phyloP scores from a whole-genome alignment of 2,329 filamentous ascomycete genomes.

The Beauveria bassiana region DNA sequence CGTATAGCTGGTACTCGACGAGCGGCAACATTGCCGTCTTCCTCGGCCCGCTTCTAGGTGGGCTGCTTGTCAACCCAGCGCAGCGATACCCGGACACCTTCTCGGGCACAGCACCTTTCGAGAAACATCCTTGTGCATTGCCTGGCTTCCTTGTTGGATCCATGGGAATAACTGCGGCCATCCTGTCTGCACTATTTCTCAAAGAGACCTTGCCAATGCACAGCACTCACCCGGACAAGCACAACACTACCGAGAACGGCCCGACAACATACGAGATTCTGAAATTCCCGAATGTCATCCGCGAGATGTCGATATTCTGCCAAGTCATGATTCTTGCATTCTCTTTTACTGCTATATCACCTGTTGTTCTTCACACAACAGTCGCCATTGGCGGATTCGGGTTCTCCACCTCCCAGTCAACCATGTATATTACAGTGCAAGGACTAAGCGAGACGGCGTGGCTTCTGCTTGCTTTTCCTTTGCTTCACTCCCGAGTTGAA shows the following conservation, averaged over 20 bases:
- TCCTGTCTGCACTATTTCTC: conserved; percentile 46
- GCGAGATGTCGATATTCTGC: background rate
- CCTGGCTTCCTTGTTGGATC: conserved; percentile 44
- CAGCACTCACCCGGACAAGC: background rate
- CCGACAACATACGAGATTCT: background rate
- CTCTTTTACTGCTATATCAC: conserved; percentile 61
- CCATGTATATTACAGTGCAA: conserved; percentile 53
- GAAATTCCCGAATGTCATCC: background rate
- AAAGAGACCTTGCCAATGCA: conserved; percentile 44
- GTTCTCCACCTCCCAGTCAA: conserved; percentile 56
- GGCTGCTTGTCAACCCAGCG: conserved; percentile 59
- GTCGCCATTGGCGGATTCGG: conserved; percentile 56
- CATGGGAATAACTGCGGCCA: conserved; percentile 48
- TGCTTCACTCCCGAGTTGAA: conserved; percentile 55
- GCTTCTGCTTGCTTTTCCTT: conserved; percentile 63
- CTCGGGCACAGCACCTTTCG: conserved; percentile 34
- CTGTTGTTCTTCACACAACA: conserved; percentile 61
- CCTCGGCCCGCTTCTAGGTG: conserved; percentile 64
- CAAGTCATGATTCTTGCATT: conserved; percentile 30
- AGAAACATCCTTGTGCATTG: conserved; percentile 44
- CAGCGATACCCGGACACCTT: conserved; percentile 52
- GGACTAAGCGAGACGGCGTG: conserved; percentile 62
- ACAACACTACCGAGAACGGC: background rate
- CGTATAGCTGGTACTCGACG: background rate
- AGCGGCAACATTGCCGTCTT: conserved; percentile 64